Evolutionary conservation across 805 yeast species (phyloP), one percentile per base, ranked within the genome.

Genomic region (Wickerhamiella brachini): DNA sequence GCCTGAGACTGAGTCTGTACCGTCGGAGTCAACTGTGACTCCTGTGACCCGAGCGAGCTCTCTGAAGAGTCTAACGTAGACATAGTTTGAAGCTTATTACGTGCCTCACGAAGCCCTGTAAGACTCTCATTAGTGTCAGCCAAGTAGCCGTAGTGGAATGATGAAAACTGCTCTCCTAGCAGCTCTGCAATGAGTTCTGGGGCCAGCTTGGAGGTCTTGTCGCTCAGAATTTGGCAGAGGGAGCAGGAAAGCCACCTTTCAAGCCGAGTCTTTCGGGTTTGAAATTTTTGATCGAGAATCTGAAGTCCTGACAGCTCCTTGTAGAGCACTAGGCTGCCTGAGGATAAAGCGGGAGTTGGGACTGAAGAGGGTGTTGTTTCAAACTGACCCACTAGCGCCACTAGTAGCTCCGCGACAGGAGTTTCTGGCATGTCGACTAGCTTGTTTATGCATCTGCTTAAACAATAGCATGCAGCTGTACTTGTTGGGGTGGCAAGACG

Each of bases 291-390:
- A 22, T 56, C 55, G 3, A 54, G 45, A 6, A 56, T 37, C 24
- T 34, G 24, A 5, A 38, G 37, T 9, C 24, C 22, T 1, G 31
- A 6, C 5, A 54, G 26, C 9, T 34, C 21, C 7, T 20, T 6
- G 31, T 45, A 54, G 15, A 54, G 42, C 0, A 18, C 6, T 3
- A 54, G 29, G 18, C 54, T 54, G 13, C 58, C 57, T 1, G 57
- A 52, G 2, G 53, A 42, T 9, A 52, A 23, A 1, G 3, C 3
- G 9, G 52, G 54, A n/a, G 41, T 17, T 3, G 50, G 29, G 15
- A 29, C 34, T 15, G 34, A 7, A 4, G 34, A 29, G 15, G 34
- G 34, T 12, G 34, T 29, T 9, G 34, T 9, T 1, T 41, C 39
- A 44, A 53, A 34, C 5, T 42, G 26, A 10, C 6, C 12, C 2